Evolutionary conservation across 495 filamentous ascomycete genomes (phyloP), one percentile per base, ranked within the genome.

Genomic region (Pseudotulostoma volvatum): DNA sequence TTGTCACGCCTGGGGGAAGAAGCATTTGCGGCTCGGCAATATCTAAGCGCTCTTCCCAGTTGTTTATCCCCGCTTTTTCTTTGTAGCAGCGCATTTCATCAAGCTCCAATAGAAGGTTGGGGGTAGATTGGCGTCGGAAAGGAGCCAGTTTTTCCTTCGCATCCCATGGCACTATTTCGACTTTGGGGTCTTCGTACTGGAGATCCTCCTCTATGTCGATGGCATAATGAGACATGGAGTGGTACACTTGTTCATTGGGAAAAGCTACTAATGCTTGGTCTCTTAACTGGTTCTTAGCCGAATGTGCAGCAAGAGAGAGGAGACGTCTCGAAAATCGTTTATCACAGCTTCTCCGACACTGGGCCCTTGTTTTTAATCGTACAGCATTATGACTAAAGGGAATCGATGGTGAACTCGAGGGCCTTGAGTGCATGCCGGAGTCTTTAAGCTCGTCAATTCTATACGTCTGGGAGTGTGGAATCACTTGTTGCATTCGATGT

Each of bases 261-360:
- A 77, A 83, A 5, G 76, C 79, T 16, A 76, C 78, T 44, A 79
- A 55, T 2, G 76, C 70, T 56, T 80, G 76, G 13, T 83, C 78
- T 33, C 67, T 64, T 30, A 82, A 47, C 51, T 87, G 77, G 52
- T 74, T 74, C 52, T 87, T 76, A 9, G 81, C 81, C 41, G 81
- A 77, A 37, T 69, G 71, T 30, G 80, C 79, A 15, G 83, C 81
- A 37, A 93, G 59, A 15, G 77, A 73, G 13, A 88, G 68, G 31
- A 93, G 56, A 46, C 84, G 86, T 9, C 76, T 76, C 33, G 77
- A 76, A 41, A 81, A 76, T 42, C 71, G 64, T 25, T 76, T 76
- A 54, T 87, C 77, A 36, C 74, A 76, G 60, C 63, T 80, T 65
- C 63, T 76, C 50, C 60, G 54, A 42, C 32, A 65, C 59, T 25